Conservation (phyloP, 2,329 filamentous ascomycete genomes). For the Fusarium aywerte region DNA sequence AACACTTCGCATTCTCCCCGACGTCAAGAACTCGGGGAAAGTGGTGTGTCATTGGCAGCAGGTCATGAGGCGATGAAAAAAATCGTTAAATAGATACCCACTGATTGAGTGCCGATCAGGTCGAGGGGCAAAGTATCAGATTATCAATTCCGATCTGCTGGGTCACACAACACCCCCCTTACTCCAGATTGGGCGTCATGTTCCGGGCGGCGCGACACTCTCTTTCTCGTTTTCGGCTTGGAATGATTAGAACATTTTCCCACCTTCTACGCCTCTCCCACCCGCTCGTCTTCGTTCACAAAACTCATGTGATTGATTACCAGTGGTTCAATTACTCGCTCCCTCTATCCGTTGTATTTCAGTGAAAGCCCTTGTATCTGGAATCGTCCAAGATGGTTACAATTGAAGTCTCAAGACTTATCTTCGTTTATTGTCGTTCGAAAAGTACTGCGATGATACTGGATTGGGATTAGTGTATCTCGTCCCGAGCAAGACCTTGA, state of each 20-base stretch:
- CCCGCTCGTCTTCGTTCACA: slow-evolving; percentile 15
- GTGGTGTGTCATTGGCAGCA: slow-evolving; percentile 15
- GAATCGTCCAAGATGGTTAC: slow-evolving; percentile 1
- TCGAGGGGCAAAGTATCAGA: slow-evolving; percentile 29
- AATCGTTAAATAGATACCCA: slow-evolving; percentile 31
- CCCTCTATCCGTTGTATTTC: slow-evolving; percentile 2
- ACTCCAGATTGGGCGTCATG: slow-evolving; percentile 14
- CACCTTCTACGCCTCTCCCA: slow-evolving; percentile 18
- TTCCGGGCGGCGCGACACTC: slow-evolving; percentile 13
- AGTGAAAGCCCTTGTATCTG: slow-evolving; percentile 27
- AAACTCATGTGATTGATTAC: not conserved
- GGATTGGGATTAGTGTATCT: not conserved
- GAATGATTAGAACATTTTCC: not conserved
- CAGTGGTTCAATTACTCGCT: not conserved
- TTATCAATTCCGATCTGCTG: slow-evolving; percentile 38
- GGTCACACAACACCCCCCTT: slow-evolving; percentile 23
- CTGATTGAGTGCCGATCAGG: slow-evolving; percentile 16
- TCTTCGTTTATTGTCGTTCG: not conserved
- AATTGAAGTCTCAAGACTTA: not conserved
- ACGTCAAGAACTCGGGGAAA: slow-evolving; percentile 20
- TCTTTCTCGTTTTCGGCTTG: slow-evolving; percentile 43
- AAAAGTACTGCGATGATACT: not conserved
- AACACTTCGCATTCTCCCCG: slow-evolving; percentile 32
- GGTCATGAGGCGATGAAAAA: slow-evolving; percentile 9
- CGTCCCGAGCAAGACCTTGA: not conserved